Evolutionary conservation across 768 basidiomycete genomes (phyloP), one percentile per base, ranked within the genome.

Genomic region (Rhizopogon vesiculosus): DNA sequence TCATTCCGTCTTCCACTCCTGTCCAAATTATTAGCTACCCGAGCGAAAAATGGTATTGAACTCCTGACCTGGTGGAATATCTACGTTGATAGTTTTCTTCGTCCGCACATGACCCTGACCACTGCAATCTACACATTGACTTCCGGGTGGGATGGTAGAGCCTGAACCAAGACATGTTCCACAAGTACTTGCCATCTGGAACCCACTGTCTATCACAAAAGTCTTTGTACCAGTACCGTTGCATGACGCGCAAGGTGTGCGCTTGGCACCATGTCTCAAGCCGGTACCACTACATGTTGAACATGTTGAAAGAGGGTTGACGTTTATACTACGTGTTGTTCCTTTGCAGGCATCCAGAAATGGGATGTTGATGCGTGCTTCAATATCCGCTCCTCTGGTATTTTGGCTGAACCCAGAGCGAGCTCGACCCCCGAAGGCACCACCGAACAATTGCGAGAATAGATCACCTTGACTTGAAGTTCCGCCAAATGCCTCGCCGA

Each of bases 271-370:
- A 19, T 83, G 72, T 72, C 90, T 97, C 66, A 99, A 71, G 7
- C 97, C 97, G 62, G 79, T 83, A 12, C 93, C 94, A 40, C 83
- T 80, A 73, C 97, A 99, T 8, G 91, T 81, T 42, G 73, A 73
- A 69, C 97, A 98, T 62, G 93, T 82, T 45, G 86, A 83, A 42
- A 98, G 82, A 12, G 94, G 92, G 18, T 83, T 85, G 57, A 92
- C 77, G 54, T 81, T 84, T 62, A 98, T 76, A 55, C 81, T 87
- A 54, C 87, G 85, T 45, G 79, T 80, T 16, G 89, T 76, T 49
- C 97, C 97, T 71, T 89, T 93, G 75, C 91, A 93, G n/a, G 95
- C 89, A 58, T 99, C 97, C 72, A 95, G 81, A 75, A 99, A 99
- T 45, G 78, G 82, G 60, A 99, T 75, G 45, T 79, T 81, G 64